Base-by-base conservation (phyloP, 2,329 filamentous ascomycete genomes). In the Fusarium tuaranense region DNA sequence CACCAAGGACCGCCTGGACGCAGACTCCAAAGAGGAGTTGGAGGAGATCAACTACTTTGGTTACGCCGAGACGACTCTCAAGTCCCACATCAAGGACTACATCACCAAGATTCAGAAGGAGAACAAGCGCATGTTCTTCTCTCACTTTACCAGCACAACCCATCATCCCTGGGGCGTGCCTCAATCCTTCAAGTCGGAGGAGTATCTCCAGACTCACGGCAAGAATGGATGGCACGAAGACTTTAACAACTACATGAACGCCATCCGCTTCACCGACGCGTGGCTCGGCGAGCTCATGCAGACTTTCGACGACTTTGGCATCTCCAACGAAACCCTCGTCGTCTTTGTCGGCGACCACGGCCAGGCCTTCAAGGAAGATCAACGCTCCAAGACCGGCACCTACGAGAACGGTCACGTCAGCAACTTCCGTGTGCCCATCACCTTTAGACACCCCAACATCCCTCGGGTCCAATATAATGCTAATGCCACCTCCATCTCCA, bases 101-200 rank as follows among this genome's bases (percentile, higher is more conserved):
- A 79, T 83, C 27, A 67, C 68, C 10, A 67, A 78, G 18, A 77
- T 81, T 6, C 78, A 78, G 48, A 65, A 76, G 8, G 78, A 80
- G n/a, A 76, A 79, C 36, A 78, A 82, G 72, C 78, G 82, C 18
- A 75, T 83, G 53, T 84, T 83, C 65, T 70, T 83, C 18, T 79
- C 81, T 9, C 82, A 84, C 51, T 76, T 84, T 2, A 84, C 82
- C 1, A 83, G 82, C 73, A 83, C 82, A 1, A 80, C 80, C 0
- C 82, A 84, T 44, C 82, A 83, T 51, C 80, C 81, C 0, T 83
- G 77, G 77, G 65, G 68, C 1, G 63, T 74, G 2, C 77, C 77
- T 0, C 36, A 46, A 1, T 58, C 61, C 2, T 78, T 83, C 30
- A 46, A 80, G 1, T 63, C 63, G 7, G 55, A 30, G 1, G 51